phyloP scores from a whole-genome alignment of 2,329 filamentous ascomycete genomes.

The Colletotrichum noveboracense region DNA sequence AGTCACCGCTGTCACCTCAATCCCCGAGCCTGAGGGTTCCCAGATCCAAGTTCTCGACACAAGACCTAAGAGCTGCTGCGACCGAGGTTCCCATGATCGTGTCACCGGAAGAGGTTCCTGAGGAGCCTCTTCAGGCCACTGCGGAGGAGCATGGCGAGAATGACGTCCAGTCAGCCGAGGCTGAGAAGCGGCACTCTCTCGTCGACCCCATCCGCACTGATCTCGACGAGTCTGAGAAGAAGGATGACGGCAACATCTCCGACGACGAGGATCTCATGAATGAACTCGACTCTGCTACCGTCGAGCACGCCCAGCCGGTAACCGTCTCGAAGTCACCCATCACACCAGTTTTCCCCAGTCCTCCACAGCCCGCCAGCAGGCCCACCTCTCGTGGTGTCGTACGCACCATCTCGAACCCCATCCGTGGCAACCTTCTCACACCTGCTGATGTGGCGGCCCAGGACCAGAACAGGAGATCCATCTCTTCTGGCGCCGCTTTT shows the following conservation, averaged over 20 bases:
- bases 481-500: conserved; percentile 62
- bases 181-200: conserved; percentile 38
- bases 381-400: conserved; percentile 43
- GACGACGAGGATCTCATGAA: conserved; percentile 87
- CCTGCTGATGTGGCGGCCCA: conserved; percentile 50
- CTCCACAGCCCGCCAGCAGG: conserved; percentile 23
- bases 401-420: conserved; percentile 40
- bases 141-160: conserved; percentile 26
- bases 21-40: conserved; percentile 33
- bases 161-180: conserved; percentile 30
- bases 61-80: conserved; percentile 33
- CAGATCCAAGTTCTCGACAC: conserved; percentile 50
- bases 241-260: conserved; percentile 53
- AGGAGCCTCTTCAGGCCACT: conserved; percentile 7
- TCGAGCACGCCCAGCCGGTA: conserved; percentile 84
- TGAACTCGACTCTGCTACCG: conserved; percentile 80
- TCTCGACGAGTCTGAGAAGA: conserved; percentile 37
- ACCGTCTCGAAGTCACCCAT: conserved; percentile 84
- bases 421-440: conserved; percentile 48
- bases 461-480: conserved; percentile 49
- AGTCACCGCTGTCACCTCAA: conserved; percentile 1
- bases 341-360: conserved; percentile 61
- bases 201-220: conserved; percentile 64
- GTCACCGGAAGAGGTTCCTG: background rate
- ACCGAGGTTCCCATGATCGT: conserved; percentile 21